Evolutionary conservation across 768 basidiomycete genomes (phyloP).

Genomic region (Trametes meyenii): DNA sequence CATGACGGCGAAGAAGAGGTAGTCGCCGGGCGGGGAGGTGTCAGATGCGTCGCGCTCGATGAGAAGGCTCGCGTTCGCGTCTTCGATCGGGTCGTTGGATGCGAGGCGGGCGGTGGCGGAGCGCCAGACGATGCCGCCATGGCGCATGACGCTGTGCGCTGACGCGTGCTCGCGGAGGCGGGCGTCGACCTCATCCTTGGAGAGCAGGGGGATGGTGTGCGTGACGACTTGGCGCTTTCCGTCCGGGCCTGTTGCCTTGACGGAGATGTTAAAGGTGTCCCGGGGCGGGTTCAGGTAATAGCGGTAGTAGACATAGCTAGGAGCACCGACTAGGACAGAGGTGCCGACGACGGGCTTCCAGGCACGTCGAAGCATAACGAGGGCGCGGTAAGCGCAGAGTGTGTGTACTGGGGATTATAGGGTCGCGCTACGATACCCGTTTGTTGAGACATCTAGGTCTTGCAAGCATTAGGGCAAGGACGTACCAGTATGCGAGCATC

Average conservation of each 20-base stretch:
- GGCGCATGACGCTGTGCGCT: constrained; percentile 48
- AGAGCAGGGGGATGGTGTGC: constrained; percentile 56
- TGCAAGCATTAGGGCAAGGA: background rate
- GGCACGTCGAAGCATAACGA: constrained; percentile 60
- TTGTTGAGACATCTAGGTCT: too few relatives aligned
- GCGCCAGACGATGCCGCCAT: constrained; percentile 66
- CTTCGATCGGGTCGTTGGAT: constrained; percentile 92
- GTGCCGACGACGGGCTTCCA: constrained; percentile 70
- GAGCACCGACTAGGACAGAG: constrained; percentile 54
- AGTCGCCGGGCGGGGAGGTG: constrained; percentile 63
- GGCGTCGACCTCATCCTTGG: constrained; percentile 55
- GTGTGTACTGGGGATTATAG: background rate
- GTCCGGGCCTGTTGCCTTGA: constrained; percentile 57
- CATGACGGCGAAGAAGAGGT: constrained; percentile 87
- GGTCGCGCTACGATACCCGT: too few relatives aligned
- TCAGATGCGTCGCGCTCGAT: constrained; percentile 65
- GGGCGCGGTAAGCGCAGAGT: background rate
- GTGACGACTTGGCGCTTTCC: constrained; percentile 60
- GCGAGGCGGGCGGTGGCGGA: constrained; percentile 79
- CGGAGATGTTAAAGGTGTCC: constrained; percentile 59
- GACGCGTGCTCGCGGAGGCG: constrained; percentile 60
- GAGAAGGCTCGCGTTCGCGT: constrained; percentile 75
- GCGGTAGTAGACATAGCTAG: constrained; percentile 62
- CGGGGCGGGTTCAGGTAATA: constrained; percentile 36
- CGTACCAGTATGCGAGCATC: background rate